Conservation (phyloP, 257 asterid genomes). For the Leptodermis oblonga region DNA sequence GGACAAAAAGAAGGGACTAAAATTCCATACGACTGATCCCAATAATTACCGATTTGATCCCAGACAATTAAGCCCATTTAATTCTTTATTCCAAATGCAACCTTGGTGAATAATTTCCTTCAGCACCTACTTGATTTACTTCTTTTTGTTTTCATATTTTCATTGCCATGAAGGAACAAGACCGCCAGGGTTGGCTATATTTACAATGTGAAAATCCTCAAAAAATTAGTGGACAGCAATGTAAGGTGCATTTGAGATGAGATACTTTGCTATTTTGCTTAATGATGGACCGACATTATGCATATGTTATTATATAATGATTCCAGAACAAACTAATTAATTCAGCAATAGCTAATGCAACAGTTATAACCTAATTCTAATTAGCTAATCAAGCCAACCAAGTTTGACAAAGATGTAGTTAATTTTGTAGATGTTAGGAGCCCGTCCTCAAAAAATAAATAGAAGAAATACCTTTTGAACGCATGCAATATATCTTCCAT, state of each 20-base stretch:
- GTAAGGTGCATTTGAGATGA: not conserved
- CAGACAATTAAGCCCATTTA: not conserved
- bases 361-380: not conserved
- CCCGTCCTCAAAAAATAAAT: not conserved
- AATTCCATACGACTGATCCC: not conserved
- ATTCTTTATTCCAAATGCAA: not conserved
- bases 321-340: not conserved
- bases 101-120: not conserved
- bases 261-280: not conserved
- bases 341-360: not conserved
- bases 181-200: not conserved
- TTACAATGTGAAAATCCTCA: not conserved
- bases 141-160: not conserved
- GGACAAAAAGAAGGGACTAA: not conserved
- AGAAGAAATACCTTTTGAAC: slow-evolving; percentile 55
- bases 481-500: slow-evolving; percentile 76
- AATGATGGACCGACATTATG: not conserved
- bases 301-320: not conserved
- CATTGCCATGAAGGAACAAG: not conserved
- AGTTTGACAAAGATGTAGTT: not conserved
- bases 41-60: not conserved
- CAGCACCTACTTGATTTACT: not conserved
- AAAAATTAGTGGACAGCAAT: not conserved
- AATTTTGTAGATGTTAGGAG: not conserved
- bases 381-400: not conserved